Conservation (phyloP, 371 early-diverging fungal genomes). For the Capillidium heterosporum region DNA sequence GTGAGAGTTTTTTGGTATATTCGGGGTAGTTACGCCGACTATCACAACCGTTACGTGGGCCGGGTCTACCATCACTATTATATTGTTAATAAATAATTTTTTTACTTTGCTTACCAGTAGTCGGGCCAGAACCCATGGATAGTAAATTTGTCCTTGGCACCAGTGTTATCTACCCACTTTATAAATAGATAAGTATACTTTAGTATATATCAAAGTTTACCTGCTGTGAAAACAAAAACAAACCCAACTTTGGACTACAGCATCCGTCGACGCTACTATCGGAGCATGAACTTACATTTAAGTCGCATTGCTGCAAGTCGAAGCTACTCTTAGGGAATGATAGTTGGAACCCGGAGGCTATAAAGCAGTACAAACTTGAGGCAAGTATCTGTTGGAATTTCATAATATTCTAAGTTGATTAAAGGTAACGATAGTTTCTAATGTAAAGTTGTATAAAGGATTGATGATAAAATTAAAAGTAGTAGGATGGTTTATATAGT, state of each 20-base stretch:
- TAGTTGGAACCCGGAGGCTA: no score
- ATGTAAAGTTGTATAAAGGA: no score
- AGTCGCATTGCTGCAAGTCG: background rate
- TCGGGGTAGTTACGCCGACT: conserved; percentile 24
- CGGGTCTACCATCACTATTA: conserved; percentile 23
- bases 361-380: no score
- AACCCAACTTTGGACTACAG: conserved; percentile 38
- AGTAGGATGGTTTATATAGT: no score
- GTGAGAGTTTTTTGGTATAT: conserved; percentile 20
- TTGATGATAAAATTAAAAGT: no score
- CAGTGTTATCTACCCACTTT: conserved; percentile 25
- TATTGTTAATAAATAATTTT: background rate
- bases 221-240: conserved; percentile 27
- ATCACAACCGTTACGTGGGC: conserved; percentile 49
- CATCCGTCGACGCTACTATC: conserved; percentile 23
- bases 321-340: no score
- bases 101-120: conserved; percentile 16
- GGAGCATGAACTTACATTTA: conserved; percentile 15
- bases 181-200: background rate
- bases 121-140: conserved; percentile 74
- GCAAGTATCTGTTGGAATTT: no score
- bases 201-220: background rate
- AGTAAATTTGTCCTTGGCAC: conserved; percentile 31
- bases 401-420: no score
- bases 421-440: no score